Conservation (phyloP, 1,139 yeast species). For the Magnusiomyces suaveolens region DNA sequence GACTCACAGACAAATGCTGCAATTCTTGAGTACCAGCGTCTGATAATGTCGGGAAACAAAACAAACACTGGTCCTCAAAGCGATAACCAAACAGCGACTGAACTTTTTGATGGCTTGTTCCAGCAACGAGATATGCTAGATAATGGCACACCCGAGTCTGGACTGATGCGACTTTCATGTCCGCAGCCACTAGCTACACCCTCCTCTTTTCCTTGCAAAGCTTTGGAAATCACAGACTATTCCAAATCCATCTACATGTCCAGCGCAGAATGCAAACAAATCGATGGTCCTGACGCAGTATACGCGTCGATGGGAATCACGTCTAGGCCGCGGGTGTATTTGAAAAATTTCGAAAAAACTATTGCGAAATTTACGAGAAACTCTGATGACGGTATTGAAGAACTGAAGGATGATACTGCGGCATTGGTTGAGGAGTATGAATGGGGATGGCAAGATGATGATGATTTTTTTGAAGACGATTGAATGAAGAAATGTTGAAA, state of each 20-base stretch:
- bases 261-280: slow-evolving; percentile 8
- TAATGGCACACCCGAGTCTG: slow-evolving; percentile 19
- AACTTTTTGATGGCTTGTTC: slow-evolving; percentile 11
- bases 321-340: slow-evolving; percentile 37
- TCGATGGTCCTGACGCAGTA: slow-evolving; percentile 21
- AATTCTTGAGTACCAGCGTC: neutral
- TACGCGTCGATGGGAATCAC: slow-evolving; percentile 39
- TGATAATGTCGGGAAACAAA: neutral
- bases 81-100: neutral
- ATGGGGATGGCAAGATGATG: slow-evolving; percentile 47
- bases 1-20: neutral
- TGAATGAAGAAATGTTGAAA: too few species aligned
- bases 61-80: neutral
- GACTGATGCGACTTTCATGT: slow-evolving; percentile 16
- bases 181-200: slow-evolving; percentile 19
- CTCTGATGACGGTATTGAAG: slow-evolving; percentile 55
- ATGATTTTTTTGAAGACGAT: slow-evolving; percentile 17
- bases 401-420: slow-evolving; percentile 49
- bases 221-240: slow-evolving; percentile 12
- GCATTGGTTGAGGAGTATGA: slow-evolving; percentile 45
- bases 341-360: slow-evolving; percentile 41
- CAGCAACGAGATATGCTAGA: slow-evolving; percentile 14
- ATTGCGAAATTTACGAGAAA: slow-evolving; percentile 38
- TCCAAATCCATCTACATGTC: neutral
- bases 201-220: slow-evolving; percentile 21